These are phyloP conservation scores for Pilobolus umbonatus DNA, from an alignment of 192 early-diverging fungal genomes.

Conservation along the genomic window DNA sequence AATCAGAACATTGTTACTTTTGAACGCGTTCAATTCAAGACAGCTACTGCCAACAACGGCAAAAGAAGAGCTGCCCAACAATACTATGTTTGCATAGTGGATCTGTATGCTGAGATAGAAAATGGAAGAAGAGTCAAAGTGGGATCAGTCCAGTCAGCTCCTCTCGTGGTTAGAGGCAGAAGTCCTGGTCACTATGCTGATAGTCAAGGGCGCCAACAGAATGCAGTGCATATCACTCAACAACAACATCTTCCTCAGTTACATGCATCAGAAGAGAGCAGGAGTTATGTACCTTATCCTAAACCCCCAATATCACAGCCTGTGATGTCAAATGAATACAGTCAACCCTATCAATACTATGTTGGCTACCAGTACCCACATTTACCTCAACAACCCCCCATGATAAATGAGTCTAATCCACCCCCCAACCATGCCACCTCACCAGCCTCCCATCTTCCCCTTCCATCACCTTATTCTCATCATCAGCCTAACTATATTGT, in stretches of 20 bases:
- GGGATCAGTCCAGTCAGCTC: constrained; percentile 60
- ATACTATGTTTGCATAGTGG: constrained; percentile 71
- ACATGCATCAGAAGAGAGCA: background rate
- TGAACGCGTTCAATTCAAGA: constrained; percentile 92
- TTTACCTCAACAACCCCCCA: background rate
- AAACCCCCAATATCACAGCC: background rate
- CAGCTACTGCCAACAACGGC: constrained; percentile 89
- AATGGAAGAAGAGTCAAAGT: constrained; percentile 46
- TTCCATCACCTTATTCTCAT: constrained; percentile 10
- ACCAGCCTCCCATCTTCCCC: background rate
- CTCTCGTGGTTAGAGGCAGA: constrained; percentile 82
- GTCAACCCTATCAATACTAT: constrained; percentile 4
- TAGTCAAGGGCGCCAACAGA: background rate
- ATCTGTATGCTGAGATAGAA: constrained; percentile 64
- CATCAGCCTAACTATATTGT: background rate
- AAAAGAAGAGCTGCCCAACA: constrained; percentile 88
- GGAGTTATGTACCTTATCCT: too few relatives aligned
- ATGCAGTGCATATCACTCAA: background rate
- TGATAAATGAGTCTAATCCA: background rate
- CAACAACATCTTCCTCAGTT: background rate
- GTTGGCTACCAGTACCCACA: background rate
- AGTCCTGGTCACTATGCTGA: constrained; percentile 88
- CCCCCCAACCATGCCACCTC: background rate
- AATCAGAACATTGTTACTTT: constrained; percentile 61
- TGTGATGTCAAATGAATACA: background rate